phyloP scores from a whole-genome alignment of 2,329 filamentous ascomycete genomes.

The Harringtonia lauricola region DNA sequence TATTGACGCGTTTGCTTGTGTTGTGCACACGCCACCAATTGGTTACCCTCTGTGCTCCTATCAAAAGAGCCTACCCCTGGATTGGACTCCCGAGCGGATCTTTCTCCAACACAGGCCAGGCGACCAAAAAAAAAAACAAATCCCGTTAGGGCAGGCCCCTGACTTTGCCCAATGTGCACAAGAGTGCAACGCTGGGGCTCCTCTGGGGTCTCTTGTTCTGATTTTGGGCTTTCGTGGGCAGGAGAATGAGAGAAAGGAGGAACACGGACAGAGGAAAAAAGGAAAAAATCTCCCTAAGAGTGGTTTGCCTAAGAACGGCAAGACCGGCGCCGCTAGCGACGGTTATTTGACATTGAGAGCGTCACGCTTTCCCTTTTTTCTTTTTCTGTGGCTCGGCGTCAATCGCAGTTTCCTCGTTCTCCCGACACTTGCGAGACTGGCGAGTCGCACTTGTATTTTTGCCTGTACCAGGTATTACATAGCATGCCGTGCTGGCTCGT shows the following conservation, averaged over 20 bases:
- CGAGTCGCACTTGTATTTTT: too few relatives aligned
- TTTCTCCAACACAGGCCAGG: background rate
- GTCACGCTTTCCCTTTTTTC: slow-evolving; percentile 1
- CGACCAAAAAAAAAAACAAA: background rate
- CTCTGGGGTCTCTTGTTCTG: background rate
- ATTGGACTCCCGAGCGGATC: background rate
- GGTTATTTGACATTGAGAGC: background rate
- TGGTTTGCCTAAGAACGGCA: background rate
- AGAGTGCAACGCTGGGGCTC: background rate
- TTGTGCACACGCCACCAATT: too few relatives aligned
- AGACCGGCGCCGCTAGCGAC: background rate
- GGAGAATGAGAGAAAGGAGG: background rate
- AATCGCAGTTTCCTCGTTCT: too few relatives aligned
- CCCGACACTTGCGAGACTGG: too few relatives aligned
- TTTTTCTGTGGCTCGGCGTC: too few relatives aligned
- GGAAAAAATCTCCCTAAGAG: background rate
- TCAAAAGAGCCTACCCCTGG: too few relatives aligned
- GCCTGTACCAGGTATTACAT: too few relatives aligned
- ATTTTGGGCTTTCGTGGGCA: background rate
- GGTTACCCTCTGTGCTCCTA: background rate
- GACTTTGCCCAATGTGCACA: background rate
- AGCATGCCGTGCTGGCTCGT: too few relatives aligned
- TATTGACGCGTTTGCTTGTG: too few relatives aligned
- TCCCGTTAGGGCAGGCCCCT: background rate
- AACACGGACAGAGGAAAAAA: background rate